phyloP scores from a whole-genome alignment of 1,139 yeast genomes.

The Magnusiomyces suaveolens region DNA sequence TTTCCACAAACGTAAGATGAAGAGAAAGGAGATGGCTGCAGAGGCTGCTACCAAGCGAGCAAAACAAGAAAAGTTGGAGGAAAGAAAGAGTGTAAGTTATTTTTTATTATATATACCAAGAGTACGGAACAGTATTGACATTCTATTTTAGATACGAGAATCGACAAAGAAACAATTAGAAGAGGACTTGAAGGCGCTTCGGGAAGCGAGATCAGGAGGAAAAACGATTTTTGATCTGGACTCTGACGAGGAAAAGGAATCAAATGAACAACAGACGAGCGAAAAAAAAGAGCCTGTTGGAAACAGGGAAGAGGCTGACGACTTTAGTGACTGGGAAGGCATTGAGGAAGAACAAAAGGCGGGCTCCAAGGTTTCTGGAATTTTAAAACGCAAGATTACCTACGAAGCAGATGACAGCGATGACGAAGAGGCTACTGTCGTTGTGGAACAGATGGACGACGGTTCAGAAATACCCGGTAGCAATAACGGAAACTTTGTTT shows the following conservation, averaged over 20 bases:
- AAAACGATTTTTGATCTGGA: slow-evolving; percentile 8
- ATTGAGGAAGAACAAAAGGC: slow-evolving; percentile 22
- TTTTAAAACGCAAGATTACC: slow-evolving; percentile 61
- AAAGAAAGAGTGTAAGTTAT: slow-evolving; percentile 42
- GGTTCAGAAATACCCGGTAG: slow-evolving; percentile 8
- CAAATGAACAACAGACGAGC: not conserved
- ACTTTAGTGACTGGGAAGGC: slow-evolving; percentile 32
- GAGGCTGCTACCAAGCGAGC: slow-evolving; percentile 68
- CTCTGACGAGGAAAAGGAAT: slow-evolving; percentile 8
- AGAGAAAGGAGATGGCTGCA: slow-evolving; percentile 78
- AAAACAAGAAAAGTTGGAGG: slow-evolving; percentile 62
- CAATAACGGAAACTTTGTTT: slow-evolving; percentile 25
- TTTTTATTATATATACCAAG: slow-evolving; percentile 16
- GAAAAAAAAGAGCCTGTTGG: not conserved
- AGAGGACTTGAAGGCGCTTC: slow-evolving; percentile 10
- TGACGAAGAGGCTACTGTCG: slow-evolving; percentile 24
- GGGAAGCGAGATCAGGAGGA: slow-evolving; percentile 7
- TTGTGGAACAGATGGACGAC: slow-evolving; percentile 25
- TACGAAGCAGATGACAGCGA: slow-evolving; percentile 22
- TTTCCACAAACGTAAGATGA: slow-evolving; percentile 84
- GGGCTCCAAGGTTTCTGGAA: slow-evolving; percentile 27
- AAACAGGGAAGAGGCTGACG: not conserved
- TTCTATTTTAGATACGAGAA: slow-evolving; percentile 9
- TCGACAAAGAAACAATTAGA: slow-evolving; percentile 11
- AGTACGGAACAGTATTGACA: slow-evolving; percentile 5